Percentiles rank a stretch among this genome's conserved stretches.
Conservation (phyloP, 495 filamentous ascomycete genomes). For the Penicillium simplicissimum region DNA sequence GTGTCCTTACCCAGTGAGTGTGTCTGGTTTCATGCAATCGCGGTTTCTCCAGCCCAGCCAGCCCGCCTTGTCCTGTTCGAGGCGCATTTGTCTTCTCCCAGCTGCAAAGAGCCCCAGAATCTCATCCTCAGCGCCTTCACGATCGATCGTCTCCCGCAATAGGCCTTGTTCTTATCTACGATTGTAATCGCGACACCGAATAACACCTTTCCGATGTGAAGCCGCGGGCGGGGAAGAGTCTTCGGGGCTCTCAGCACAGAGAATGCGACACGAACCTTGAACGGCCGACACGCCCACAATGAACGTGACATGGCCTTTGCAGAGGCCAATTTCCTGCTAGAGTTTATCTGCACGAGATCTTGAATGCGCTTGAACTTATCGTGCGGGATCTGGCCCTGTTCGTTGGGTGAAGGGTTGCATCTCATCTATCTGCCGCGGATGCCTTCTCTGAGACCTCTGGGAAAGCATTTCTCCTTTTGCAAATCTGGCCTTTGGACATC, state of each 20-base stretch:
- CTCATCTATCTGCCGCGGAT: not conserved
- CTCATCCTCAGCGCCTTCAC: constrained; percentile 9
- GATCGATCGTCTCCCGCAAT: not conserved
- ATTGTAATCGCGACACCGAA: not conserved
- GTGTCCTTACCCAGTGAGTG: constrained; percentile 24
- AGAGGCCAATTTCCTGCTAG: not conserved
- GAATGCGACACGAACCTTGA: constrained; percentile 22
- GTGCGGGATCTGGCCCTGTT: not conserved
- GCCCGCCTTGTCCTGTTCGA: constrained; percentile 15
- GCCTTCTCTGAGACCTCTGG: not conserved
- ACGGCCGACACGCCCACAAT: constrained; percentile 2
- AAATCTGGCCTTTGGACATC: not conserved
- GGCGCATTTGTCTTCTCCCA: constrained; percentile 24
- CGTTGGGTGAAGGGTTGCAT: not conserved
- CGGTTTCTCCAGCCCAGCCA: constrained; percentile 19
- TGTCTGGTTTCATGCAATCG: constrained; percentile 18
- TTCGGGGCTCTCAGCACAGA: constrained; percentile 10
- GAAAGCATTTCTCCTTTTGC: not conserved
- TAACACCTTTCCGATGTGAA: not conserved
- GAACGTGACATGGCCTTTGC: not conserved
- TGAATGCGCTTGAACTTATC: not conserved
- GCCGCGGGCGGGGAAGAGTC: constrained; percentile 16
- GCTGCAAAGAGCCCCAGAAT: constrained; percentile 14
- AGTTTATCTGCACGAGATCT: not conserved
- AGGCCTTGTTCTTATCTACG: not conserved